These are phyloP conservation scores for Helotiales sp. DNA, from an alignment of 2,329 filamentous ascomycete species.

Conservation along the genomic window DNA sequence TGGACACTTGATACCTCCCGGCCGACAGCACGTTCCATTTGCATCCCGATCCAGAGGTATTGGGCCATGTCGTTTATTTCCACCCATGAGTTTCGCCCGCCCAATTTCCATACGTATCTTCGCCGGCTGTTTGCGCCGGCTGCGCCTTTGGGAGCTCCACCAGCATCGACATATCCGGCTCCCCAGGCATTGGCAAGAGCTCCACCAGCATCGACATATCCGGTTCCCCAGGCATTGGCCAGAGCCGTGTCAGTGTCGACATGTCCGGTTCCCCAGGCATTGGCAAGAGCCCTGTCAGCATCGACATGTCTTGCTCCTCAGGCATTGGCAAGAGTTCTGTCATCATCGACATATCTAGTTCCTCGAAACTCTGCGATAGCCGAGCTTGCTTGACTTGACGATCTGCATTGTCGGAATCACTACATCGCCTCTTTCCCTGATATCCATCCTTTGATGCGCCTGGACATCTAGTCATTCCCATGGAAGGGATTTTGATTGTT, in stretches of 20 bases:
- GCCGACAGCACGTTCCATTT: background rate
- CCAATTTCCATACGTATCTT: too few species aligned
- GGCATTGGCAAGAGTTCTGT: too few species aligned
- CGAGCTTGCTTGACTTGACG: conserved; percentile 5
- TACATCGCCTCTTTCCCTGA: background rate
- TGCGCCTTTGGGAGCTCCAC: too few species aligned
- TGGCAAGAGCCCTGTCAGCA: too few species aligned
- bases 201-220: background rate
- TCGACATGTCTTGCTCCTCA: too few species aligned
- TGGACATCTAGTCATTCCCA: background rate
- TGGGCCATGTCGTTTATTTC: background rate
- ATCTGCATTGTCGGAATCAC: background rate
- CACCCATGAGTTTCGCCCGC: background rate
- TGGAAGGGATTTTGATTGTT: conserved; percentile 4
- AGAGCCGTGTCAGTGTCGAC: background rate
- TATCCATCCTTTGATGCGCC: background rate
- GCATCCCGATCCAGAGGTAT: background rate
- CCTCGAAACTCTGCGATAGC: background rate
- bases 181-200: background rate
- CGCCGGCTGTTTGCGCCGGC: too few species aligned
- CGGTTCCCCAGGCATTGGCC: background rate
- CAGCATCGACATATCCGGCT: background rate
- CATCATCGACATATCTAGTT: conserved; percentile 7
- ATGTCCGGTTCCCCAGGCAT: conserved; percentile 3
- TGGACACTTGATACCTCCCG: conserved; percentile 14